Percentiles rank a stretch among this genome's conserved stretches.
Evolutionary conservation across 1,139 yeast species (phyloP).

Genomic region (Kodamaea plutei): DNA sequence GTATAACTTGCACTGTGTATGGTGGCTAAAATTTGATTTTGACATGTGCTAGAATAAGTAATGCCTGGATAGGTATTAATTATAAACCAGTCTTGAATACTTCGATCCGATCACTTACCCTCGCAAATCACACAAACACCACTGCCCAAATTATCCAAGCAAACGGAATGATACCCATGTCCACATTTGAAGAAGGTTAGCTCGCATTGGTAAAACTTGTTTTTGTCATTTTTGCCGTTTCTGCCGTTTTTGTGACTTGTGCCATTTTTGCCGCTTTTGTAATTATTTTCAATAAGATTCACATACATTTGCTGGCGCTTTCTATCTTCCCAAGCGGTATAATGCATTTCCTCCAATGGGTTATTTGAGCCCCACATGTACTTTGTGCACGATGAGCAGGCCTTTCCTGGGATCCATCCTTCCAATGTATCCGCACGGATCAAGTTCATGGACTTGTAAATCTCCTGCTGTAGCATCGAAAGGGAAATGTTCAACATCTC

Average conservation of each 20-base stretch:
- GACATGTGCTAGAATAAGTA: no score
- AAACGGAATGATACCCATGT: slow-evolving; percentile 67
- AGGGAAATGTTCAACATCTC: slow-evolving; percentile 53
- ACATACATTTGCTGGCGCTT: slow-evolving; percentile 5
- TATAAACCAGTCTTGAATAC: no score
- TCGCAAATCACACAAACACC: slow-evolving; percentile 11
- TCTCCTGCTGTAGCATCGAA: slow-evolving; percentile 50
- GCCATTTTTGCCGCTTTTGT: no score
- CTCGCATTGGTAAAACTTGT: slow-evolving; percentile 17
- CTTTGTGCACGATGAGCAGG: slow-evolving; percentile 71
- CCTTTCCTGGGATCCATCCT: slow-evolving; percentile 60
- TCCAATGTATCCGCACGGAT: slow-evolving; percentile 36
- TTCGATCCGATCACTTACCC: no score
- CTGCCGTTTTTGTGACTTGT: background rate
- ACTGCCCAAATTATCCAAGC: slow-evolving; percentile 34
- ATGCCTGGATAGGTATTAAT: no score
- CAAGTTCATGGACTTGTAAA: slow-evolving; percentile 40
- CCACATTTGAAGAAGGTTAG: slow-evolving; percentile 36
- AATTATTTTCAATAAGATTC: slow-evolving; percentile 3
- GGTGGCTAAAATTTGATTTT: no score
- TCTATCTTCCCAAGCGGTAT: slow-evolving; percentile 47
- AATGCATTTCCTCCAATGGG: slow-evolving; percentile 19
- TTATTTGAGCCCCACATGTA: slow-evolving; percentile 57
- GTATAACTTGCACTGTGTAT: no score
- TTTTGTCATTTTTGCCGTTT: background rate